These are phyloP conservation scores for Leucoagaricus sp. DNA, from an alignment of 1,284 basidiomycete genomes.

Conservation along the genomic window DNA sequence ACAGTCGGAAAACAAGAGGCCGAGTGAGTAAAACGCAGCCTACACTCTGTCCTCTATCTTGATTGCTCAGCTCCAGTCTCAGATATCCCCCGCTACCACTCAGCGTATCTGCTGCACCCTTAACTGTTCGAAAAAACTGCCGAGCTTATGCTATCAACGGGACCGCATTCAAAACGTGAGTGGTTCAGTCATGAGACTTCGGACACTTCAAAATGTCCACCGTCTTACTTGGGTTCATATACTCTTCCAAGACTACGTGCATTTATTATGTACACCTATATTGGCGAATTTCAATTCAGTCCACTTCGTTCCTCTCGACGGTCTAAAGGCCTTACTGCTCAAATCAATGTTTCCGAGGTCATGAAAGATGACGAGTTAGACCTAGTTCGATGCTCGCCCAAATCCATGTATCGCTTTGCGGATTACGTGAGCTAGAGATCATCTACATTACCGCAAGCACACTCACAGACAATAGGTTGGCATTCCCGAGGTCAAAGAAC, in stretches of 20 bases:
- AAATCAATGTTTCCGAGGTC: too few relatives aligned
- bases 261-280: neutral
- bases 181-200: too few relatives aligned
- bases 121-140: neutral
- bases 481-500: neutral
- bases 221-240: too few relatives aligned
- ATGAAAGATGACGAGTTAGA: neutral
- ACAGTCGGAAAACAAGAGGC: too few relatives aligned
- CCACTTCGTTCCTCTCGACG: neutral
- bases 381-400: constrained; percentile 9
- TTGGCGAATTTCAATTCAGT: neutral
- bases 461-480: too few relatives aligned
- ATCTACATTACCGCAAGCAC: too few relatives aligned
- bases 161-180: neutral
- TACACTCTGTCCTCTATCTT: too few relatives aligned
- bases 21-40: too few relatives aligned
- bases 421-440: constrained; percentile 8
- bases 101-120: too few relatives aligned
- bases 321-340: too few relatives aligned
- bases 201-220: neutral
- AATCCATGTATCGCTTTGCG: constrained; percentile 15
- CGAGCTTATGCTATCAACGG: neutral
- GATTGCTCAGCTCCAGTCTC: too few relatives aligned
- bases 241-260: neutral
- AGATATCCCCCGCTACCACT: neutral